These are phyloP conservation scores for Phialophora chinensis DNA, from an alignment of 2,329 filamentous ascomycete genomes.

Conservation along the genomic window DNA sequence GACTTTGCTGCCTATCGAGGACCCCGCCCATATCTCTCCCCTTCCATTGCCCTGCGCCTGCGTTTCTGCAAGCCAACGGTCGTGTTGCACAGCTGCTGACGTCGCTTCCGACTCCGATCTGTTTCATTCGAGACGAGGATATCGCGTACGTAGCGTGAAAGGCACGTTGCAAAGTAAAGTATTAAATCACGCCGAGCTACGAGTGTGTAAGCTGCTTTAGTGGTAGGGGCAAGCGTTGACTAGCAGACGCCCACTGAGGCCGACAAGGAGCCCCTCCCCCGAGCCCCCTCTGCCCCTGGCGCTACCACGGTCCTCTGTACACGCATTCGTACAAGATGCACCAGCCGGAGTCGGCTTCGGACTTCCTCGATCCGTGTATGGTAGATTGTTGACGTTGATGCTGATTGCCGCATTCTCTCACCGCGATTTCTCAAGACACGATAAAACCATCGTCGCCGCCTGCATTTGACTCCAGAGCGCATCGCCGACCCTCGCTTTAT, in stretches of 20 bases:
- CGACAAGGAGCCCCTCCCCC: not conserved
- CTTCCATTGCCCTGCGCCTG: not conserved
- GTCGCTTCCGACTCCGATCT: not conserved
- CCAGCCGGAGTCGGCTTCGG: constrained; percentile 20
- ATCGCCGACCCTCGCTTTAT: not conserved
- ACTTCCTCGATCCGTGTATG: constrained; percentile 9
- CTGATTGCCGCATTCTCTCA: constrained; percentile 14
- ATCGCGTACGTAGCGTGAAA: not conserved
- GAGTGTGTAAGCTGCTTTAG: not conserved
- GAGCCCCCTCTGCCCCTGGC: not conserved
- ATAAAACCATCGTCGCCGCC: constrained; percentile 3
- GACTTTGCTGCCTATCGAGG: not conserved
- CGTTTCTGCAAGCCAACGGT: not conserved
- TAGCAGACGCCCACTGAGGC: not conserved
- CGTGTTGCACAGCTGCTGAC: not conserved
- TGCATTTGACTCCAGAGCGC: not conserved
- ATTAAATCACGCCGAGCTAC: not conserved
- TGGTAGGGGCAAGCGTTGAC: not conserved
- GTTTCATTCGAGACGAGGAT: not conserved
- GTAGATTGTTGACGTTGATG: constrained; percentile 9
- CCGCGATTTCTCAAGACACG: constrained; percentile 12
- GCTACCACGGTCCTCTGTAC: not conserved
- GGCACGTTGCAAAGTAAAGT: not conserved
- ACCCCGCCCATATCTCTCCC: not conserved
- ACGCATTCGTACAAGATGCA: constrained; percentile 18